These are phyloP conservation scores for Boletus subparvulus DNA, from an alignment of 768 basidiomycete genomes.

Conservation along the genomic window DNA sequence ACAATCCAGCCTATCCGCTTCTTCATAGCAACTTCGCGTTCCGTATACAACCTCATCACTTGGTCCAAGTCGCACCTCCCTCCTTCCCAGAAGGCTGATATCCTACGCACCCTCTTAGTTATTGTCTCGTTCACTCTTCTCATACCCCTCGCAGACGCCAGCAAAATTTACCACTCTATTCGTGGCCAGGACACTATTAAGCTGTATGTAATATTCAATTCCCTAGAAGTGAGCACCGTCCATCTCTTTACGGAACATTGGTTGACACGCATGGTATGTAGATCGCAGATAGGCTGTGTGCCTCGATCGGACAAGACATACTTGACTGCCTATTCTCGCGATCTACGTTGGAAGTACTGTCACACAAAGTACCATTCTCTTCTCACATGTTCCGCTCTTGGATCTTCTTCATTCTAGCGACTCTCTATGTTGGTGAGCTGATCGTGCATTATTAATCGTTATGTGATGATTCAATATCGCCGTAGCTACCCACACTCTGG, in stretches of 20 bases:
- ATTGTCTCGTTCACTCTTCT: slow-evolving; percentile 71
- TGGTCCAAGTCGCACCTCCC: slow-evolving; percentile 60
- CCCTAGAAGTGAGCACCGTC: slow-evolving; percentile 76
- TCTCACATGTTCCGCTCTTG: slow-evolving; percentile 74
- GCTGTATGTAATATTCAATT: slow-evolving; percentile 98
- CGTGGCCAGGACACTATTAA: slow-evolving; percentile 99
- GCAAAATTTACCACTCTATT: slow-evolving; percentile 97
- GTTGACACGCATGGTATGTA: slow-evolving; percentile 30
- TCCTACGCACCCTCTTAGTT: slow-evolving; percentile 79
- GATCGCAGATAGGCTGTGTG: slow-evolving; percentile 94
- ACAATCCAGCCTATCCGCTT: slow-evolving; percentile 95
- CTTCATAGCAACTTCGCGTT: slow-evolving; percentile 58
- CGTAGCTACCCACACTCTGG: slow-evolving; percentile 83
- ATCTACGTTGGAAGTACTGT: slow-evolving; percentile 77
- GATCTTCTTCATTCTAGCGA: slow-evolving; percentile 79
- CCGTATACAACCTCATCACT: slow-evolving; percentile 49
- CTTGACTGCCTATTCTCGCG: slow-evolving; percentile 94
- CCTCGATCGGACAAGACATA: slow-evolving; percentile 96
- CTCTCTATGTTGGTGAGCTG: slow-evolving; percentile 74
- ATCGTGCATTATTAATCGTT: background rate
- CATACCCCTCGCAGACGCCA: slow-evolving; percentile 85
- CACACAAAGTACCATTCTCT: slow-evolving; percentile 58
- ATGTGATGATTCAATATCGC: background rate
- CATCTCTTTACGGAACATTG: background rate
- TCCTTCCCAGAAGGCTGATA: slow-evolving; percentile 89